Base-by-base conservation (phyloP, 345 rosid genomes). In the Ceriops tagal region DNA sequence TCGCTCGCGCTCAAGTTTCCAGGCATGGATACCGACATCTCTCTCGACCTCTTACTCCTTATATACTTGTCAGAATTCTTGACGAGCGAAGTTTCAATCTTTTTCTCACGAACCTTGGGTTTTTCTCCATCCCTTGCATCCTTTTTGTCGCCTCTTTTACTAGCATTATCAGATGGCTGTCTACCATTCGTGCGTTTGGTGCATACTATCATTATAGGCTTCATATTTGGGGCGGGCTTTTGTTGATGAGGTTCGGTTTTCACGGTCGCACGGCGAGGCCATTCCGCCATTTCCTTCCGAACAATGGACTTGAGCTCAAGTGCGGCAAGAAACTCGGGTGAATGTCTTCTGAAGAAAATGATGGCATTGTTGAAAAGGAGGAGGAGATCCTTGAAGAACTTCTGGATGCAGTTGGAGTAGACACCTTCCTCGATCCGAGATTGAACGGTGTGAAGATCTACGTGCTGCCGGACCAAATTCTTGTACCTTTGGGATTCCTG, bases 291-390 rank as follows among this genome's bases (percentile, higher is more conserved):
- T 67, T 87, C 82, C 77, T 75, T 80, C 37, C 27, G 53, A 51
- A 85, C 85, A 28, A 85, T 72, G 55, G 70, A 56, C 62, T 80
- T 73, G 68, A 87, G 86, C 72, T 87, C 87, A 0, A 58, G 13
- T 21, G 88, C 86, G 10, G 88, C 78, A 11, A 16, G 0, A n/a
- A 27, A 67, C 71, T 89, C 92, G 1, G 83, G 49, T n/a, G 88
- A 83, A 2, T 71, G 56, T 46, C 82, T 80, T 18, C 75, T 67
- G 37, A 75, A 86, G 62, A 84, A 83, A 61, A 84, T 58, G 8
- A 82, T 68, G 11, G 80, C 86, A 64, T 89, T 89, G 85, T 80
- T 87, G 66, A 84, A 71, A 18, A 89, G 76, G 65, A 89, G 83
- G 56, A 89, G 83, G 69, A 86, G 78, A 71, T 89, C 96, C 22